phyloP scores from a whole-genome alignment of 257 asterid species.

The Ligustrum vulgare region DNA sequence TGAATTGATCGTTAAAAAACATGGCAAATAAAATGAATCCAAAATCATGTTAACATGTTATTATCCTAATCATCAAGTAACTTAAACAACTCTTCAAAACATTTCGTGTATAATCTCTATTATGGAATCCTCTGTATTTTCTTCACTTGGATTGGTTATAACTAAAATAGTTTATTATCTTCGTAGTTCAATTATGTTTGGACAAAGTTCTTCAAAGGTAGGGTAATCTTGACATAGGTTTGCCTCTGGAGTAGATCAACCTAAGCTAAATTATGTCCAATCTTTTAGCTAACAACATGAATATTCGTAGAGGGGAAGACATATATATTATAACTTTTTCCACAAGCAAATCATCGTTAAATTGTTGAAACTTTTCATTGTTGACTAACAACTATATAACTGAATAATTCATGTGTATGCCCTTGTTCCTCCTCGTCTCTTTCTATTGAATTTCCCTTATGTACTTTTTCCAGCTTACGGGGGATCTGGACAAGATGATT shows the following conservation, averaged over 20 bases:
- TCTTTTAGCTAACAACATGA: not conserved
- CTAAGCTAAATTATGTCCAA: not conserved
- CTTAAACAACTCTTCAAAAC: not conserved
- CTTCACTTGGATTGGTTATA: not conserved
- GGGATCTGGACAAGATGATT: conserved; percentile 92
- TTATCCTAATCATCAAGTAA: not conserved
- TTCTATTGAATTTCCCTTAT: conserved; percentile 7
- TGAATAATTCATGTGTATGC: not conserved
- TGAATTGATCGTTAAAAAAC: not conserved
- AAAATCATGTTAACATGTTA: not conserved
- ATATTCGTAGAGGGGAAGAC: not conserved
- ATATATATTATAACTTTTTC: not conserved
- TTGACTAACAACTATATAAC: not conserved
- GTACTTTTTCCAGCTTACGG: conserved; percentile 64
- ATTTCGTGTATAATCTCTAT: not conserved
- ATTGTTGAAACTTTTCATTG: not conserved
- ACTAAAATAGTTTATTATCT: not conserved
- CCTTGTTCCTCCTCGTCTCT: not conserved
- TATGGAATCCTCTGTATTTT: not conserved
- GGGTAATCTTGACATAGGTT: not conserved
- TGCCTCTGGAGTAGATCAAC: not conserved
- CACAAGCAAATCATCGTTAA: not conserved
- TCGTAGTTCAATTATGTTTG: not conserved
- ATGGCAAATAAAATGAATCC: not conserved
- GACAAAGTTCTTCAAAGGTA: not conserved